Conservation (phyloP, 805 yeast genomes). For the Candida corydali region DNA sequence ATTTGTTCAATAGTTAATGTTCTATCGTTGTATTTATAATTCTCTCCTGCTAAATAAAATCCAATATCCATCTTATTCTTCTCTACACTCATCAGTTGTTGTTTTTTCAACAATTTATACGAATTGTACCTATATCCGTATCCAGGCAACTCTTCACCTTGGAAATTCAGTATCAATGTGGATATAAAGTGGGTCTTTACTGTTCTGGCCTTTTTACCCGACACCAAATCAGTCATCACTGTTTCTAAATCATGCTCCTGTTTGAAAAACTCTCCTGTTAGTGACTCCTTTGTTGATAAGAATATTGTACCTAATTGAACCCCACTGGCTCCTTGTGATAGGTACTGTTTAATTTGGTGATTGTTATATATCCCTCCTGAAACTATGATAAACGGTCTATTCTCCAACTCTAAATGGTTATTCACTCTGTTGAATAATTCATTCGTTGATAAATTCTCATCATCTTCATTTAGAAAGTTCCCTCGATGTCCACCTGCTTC, state of each 20-base stretch:
- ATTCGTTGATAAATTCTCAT: conserved; percentile 33
- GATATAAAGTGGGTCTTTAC: conserved; percentile 32
- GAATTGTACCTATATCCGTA: conserved; percentile 33
- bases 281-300: conserved; percentile 32
- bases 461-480: conserved; percentile 30
- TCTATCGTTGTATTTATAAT: conserved; percentile 10
- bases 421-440: conserved; percentile 22
- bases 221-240: conserved; percentile 29
- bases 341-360: conserved; percentile 21
- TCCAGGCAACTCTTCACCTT: conserved; percentile 22
- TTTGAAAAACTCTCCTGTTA: conserved; percentile 16
- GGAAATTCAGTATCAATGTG: conserved; percentile 12
- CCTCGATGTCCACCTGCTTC: conserved; percentile 71
- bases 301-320: conserved; percentile 57
- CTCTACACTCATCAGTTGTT: conserved; percentile 1
- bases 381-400: conserved; percentile 26
- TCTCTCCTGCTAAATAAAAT: conserved; percentile 34
- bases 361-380: conserved; percentile 51
- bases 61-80: conserved; percentile 13
- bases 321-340: conserved; percentile 44
- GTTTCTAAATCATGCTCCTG: conserved; percentile 13
- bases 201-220: conserved; percentile 38
- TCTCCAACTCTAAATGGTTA: neutral
- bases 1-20: neutral
- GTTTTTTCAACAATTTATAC: conserved; percentile 20